Evolutionary conservation across 2,329 filamentous ascomycete genomes (phyloP).

Genomic region (Colletotrichum musicola): DNA sequence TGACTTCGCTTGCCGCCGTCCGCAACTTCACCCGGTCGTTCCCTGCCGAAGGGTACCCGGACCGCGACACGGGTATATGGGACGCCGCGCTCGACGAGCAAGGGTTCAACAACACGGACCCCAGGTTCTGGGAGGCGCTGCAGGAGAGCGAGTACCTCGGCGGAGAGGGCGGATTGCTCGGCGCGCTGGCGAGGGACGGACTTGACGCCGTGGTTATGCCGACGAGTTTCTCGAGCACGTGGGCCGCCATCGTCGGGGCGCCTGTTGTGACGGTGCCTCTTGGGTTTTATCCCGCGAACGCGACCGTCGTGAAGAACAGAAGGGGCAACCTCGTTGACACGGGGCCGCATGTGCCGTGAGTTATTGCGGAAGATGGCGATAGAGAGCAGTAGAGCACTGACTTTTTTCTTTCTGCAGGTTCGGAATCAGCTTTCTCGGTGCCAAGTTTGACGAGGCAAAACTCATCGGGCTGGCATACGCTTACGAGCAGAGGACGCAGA

Average conservation of each 20-base stretch:
- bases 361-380: background rate
- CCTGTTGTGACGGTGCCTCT: conserved; percentile 74
- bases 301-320: conserved; percentile 33
- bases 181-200: conserved; percentile 65
- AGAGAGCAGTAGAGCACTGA: background rate
- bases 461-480: conserved; percentile 76
- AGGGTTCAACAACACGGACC: conserved; percentile 68
- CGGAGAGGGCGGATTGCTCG: conserved; percentile 70
- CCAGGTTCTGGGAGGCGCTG: conserved; percentile 69
- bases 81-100: conserved; percentile 60
- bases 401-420: conserved; percentile 52
- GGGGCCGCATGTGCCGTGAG: conserved; percentile 40
- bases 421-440: conserved; percentile 72
- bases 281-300: conserved; percentile 54
- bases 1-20: conserved; percentile 65
- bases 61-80: conserved; percentile 70
- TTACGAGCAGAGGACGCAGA: conserved; percentile 70
- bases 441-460: conserved; percentile 68
- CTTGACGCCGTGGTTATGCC: conserved; percentile 73
- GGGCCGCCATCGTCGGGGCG: conserved; percentile 42
- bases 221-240: conserved; percentile 49
- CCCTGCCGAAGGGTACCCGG: conserved; percentile 69
- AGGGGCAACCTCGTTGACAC: conserved; percentile 37
- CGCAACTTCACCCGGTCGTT: conserved; percentile 67
- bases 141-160: conserved; percentile 66